These are phyloP conservation scores for Penicillium crystallinum DNA, from an alignment of 495 filamentous ascomycete species.

Conservation along the genomic window DNA sequence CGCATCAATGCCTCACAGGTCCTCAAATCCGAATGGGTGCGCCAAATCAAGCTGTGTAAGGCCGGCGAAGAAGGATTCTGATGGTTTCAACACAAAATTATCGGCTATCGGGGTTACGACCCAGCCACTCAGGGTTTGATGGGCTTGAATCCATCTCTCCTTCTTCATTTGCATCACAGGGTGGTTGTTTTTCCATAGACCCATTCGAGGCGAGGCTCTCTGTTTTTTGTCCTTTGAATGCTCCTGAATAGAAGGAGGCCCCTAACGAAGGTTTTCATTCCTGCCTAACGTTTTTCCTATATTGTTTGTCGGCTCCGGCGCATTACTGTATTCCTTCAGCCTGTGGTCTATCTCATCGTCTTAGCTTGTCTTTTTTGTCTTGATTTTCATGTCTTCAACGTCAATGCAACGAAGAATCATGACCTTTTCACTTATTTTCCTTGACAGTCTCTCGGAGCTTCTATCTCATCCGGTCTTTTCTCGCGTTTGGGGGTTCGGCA, in stretches of 20 bases:
- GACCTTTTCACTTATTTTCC: conserved; percentile 19
- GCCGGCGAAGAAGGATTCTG: conserved; percentile 87
- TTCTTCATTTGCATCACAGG: conserved; percentile 17
- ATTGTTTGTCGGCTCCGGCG: conserved; percentile 7
- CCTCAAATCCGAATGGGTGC: conserved; percentile 96
- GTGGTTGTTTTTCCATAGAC: conserved; percentile 29
- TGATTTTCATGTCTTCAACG: conserved; percentile 37
- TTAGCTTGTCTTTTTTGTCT: conserved; percentile 20
- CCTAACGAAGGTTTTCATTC: conserved; percentile 7
- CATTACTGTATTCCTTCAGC: conserved; percentile 9
- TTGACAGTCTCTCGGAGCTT: conserved; percentile 10
- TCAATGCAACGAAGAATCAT: conserved; percentile 47
- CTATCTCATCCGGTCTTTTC: background rate
- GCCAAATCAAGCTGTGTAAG: conserved; percentile 93
- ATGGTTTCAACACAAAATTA: conserved; percentile 12
- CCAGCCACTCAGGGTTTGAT: conserved; percentile 4
- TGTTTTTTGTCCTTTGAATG: conserved; percentile 21
- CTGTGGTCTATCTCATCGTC: conserved; percentile 2
- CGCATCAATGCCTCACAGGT: conserved; percentile 95
- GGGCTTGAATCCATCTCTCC: conserved; percentile 1
- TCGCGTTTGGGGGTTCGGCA: background rate
- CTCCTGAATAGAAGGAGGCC: conserved; percentile 29
- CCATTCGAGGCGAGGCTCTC: conserved; percentile 18
- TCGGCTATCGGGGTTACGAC: background rate
- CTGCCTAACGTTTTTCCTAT: conserved; percentile 4